Percentiles rank a stretch among this genome's conserved stretches.
Evolutionary conservation across 78 protist genomes (phyloP).

Genomic region (Dictyostelium purpureum): DNA sequence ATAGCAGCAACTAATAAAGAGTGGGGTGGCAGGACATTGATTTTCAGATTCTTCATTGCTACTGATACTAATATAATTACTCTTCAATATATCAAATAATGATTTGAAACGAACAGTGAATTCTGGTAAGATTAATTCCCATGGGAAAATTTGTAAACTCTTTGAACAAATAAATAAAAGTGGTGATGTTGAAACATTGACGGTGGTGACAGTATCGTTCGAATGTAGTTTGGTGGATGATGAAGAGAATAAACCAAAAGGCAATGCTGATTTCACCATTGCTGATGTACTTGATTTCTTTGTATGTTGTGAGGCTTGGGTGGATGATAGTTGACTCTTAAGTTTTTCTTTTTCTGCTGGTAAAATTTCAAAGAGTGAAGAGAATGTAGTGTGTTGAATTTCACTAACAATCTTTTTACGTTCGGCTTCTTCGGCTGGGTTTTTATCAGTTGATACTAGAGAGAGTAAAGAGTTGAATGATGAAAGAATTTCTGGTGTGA

Average conservation of each 20-base stretch:
- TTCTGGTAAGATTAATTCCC: slow-evolving; percentile 79
- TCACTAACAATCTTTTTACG: slow-evolving; percentile 63
- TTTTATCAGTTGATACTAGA: neutral
- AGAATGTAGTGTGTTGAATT: slow-evolving; percentile 61
- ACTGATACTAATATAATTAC: slow-evolving; percentile 16
- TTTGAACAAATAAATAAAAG: slow-evolving; percentile 59
- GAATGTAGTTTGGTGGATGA: neutral
- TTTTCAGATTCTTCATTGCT: neutral
- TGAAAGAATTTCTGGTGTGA: slow-evolving; percentile 45
- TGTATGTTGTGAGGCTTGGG: neutral
- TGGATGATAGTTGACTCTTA: neutral
- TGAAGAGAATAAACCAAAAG: slow-evolving; percentile 38
- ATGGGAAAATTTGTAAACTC: slow-evolving; percentile 69
- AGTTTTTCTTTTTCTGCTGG: slow-evolving; percentile 30
- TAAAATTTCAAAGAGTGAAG: slow-evolving; percentile 73
- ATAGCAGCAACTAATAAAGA: slow-evolving; percentile 58
- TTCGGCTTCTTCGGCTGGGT: slow-evolving; percentile 35
- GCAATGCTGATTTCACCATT: neutral
- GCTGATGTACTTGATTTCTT: neutral
- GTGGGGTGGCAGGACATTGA: slow-evolving; percentile 14
- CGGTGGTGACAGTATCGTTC: neutral
- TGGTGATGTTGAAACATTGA: slow-evolving; percentile 62
- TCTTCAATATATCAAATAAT: slow-evolving; percentile 52
- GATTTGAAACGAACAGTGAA: slow-evolving; percentile 51
- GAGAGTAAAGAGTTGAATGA: slow-evolving; percentile 23